Conservation (phyloP, 306 rosid species). For the Prunus dulcis region DNA sequence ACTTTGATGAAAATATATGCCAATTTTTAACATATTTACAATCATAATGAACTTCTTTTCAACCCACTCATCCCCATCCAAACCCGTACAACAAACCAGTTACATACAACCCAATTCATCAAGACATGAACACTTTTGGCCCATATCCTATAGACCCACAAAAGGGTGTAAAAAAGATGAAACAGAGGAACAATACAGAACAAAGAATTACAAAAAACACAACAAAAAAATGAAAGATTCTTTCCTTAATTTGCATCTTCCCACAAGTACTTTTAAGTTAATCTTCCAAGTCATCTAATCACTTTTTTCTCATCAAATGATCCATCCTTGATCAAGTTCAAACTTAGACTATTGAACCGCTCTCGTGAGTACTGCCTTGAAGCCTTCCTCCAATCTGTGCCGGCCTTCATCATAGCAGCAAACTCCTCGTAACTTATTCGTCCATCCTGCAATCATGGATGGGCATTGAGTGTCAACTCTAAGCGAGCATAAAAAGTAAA, state of each 20-base stretch:
- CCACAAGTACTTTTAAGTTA: conserved; percentile 13
- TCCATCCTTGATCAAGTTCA: conserved; percentile 68
- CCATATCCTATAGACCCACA: conserved; percentile 34
- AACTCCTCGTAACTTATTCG: conserved; percentile 86
- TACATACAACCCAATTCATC: conserved; percentile 28
- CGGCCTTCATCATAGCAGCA: conserved; percentile 91
- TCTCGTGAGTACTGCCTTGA: conserved; percentile 96
- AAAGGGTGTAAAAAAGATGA: conserved; percentile 20
- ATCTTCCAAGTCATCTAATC: conserved; percentile 25
- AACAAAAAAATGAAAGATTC: conserved; percentile 12
- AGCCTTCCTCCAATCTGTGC: conserved; percentile 98
- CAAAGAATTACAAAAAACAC: conserved; percentile 14
- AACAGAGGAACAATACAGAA: background rate
- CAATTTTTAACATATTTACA: conserved; percentile 50
- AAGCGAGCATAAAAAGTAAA: conserved; percentile 5
- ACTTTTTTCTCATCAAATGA: conserved; percentile 50
- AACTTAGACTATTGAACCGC: conserved; percentile 75
- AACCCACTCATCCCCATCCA: conserved; percentile 26
- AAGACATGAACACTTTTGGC: conserved; percentile 21
- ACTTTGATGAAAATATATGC: conserved; percentile 24
- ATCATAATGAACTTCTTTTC: conserved; percentile 32
- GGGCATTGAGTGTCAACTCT: background rate
- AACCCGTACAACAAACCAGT: conserved; percentile 28
- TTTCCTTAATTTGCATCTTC: conserved; percentile 26
- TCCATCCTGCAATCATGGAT: conserved; percentile 64